Evolutionary conservation across 768 basidiomycete genomes (phyloP).

Genomic region (Suillus spraguei): DNA sequence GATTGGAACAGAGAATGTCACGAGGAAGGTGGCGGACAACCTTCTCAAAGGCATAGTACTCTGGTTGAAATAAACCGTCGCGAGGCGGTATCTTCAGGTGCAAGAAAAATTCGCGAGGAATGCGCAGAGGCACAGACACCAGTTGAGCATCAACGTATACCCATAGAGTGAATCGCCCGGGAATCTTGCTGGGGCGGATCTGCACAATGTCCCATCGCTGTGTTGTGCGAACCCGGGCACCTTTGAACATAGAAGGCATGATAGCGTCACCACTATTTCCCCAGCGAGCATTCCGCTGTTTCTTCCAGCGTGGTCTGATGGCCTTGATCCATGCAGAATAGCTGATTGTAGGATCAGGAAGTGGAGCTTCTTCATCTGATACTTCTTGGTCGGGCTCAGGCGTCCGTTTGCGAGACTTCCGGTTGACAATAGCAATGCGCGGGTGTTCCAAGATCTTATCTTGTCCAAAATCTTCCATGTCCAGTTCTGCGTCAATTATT

Average conservation of each 20-base stretch:
- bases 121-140: constrained; percentile 77
- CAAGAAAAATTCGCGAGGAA: constrained; percentile 92
- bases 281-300: constrained; percentile 49
- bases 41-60: constrained; percentile 70
- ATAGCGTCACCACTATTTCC: constrained; percentile 44
- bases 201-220: constrained; percentile 93
- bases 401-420: constrained; percentile 45
- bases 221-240: constrained; percentile 56
- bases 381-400: constrained; percentile 43
- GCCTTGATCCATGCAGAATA: constrained; percentile 81
- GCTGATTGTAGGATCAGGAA: constrained; percentile 64
- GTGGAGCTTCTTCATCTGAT: constrained; percentile 30
- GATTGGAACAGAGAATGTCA: constrained; percentile 70
- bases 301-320: constrained; percentile 79
- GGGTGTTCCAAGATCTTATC: constrained; percentile 29
- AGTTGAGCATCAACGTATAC: constrained; percentile 80
- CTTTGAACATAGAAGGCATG: constrained; percentile 77
- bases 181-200: constrained; percentile 72
- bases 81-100: constrained; percentile 76
- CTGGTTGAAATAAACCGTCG: constrained; percentile 65
- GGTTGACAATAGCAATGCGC: constrained; percentile 57
- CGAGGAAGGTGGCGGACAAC: constrained; percentile 81
- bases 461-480: constrained; percentile 64
- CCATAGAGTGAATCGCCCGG: constrained; percentile 90
- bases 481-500: constrained; percentile 30